Evolutionary conservation across 2,329 filamentous ascomycete species (phyloP).

Genomic region (Exserohilum rostratum): DNA sequence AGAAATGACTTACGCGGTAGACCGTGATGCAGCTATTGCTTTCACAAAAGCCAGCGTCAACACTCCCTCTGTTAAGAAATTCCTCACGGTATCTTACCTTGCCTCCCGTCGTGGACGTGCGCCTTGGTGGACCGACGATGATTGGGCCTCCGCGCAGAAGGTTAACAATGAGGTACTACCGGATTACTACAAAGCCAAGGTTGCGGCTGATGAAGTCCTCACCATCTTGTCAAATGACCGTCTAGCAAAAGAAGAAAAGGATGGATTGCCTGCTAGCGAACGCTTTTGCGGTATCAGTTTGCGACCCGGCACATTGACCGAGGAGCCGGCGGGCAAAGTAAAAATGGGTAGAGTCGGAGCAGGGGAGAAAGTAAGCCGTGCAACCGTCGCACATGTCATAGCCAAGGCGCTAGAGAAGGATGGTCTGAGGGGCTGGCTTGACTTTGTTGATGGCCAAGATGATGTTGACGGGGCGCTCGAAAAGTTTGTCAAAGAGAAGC

Average conservation of each 20-base stretch:
- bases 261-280: slow-evolving; percentile 32
- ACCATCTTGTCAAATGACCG: slow-evolving; percentile 51
- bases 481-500: slow-evolving; percentile 50
- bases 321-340: slow-evolving; percentile 57
- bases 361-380: slow-evolving; percentile 54
- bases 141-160: slow-evolving; percentile 54
- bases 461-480: slow-evolving; percentile 55
- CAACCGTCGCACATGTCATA: slow-evolving; percentile 59
- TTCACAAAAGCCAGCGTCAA: slow-evolving; percentile 59
- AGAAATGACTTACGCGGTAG: slow-evolving; percentile 58
- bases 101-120: slow-evolving; percentile 57
- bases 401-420: slow-evolving; percentile 56
- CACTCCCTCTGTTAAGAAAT: slow-evolving; percentile 56
- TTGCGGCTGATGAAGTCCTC: slow-evolving; percentile 62
- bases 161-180: slow-evolving; percentile 58
- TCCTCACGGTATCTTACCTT: slow-evolving; percentile 62
- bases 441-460: slow-evolving; percentile 60
- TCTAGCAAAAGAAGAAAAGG: slow-evolving; percentile 34
- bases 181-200: slow-evolving; percentile 60
- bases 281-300: slow-evolving; percentile 59
- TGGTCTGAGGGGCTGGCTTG: slow-evolving; percentile 59
- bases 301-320: slow-evolving; percentile 57
- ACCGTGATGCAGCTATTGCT: slow-evolving; percentile 61
- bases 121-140: slow-evolving; percentile 58
- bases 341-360: slow-evolving; percentile 54